Evolutionary conservation across 768 basidiomycete species (phyloP), one percentile per base, ranked within the genome.

Genomic region (Clitopilus passeckerianus): DNA sequence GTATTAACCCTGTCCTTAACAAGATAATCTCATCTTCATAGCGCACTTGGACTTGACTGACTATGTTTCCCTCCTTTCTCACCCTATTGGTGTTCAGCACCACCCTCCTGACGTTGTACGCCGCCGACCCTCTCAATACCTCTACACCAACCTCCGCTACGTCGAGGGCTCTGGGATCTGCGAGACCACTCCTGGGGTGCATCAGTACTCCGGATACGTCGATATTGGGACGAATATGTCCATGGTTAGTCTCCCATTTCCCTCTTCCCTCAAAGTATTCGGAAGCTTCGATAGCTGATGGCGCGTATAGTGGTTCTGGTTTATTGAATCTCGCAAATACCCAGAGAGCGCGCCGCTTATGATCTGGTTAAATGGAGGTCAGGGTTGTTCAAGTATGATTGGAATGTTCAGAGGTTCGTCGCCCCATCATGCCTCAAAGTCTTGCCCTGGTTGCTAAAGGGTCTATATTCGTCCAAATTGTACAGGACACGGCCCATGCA

Each of bases 271-370:
- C n/a, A n/a, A n/a, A n/a, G n/a, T n/a, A n/a, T n/a, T n/a, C n/a
- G n/a, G n/a, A n/a, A n/a, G n/a, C n/a, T n/a, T n/a, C n/a, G n/a
- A n/a, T n/a, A n/a, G n/a, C n/a, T n/a, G n/a, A n/a, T n/a, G n/a
- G n/a, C n/a, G n/a, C n/a, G 18, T 18, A 30, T 7, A 82, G 81
- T 84, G 80, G 79, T 83, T 84, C 61, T 85, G 82, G 80, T 85
- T 82, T 68, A 84, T 83, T 56, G 84, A 80, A 57, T 74, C 83
- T 12, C 76, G 83, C n/a, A 67, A 78, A 34, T 70, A 74, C 2
- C 79, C 82, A 0, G 78, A 81, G 57, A 80, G 73, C 1, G 81
- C 82, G 0, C 83, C 83, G 0, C 79, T 85, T 61, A 82, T 81
- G 7, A 68, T 84, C 22, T 85, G 83, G 81, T 79, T 79, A 56